Evolutionary conservation across 2,329 filamentous ascomycete genomes (phyloP).

Genomic region (Diaporthe capsici): DNA sequence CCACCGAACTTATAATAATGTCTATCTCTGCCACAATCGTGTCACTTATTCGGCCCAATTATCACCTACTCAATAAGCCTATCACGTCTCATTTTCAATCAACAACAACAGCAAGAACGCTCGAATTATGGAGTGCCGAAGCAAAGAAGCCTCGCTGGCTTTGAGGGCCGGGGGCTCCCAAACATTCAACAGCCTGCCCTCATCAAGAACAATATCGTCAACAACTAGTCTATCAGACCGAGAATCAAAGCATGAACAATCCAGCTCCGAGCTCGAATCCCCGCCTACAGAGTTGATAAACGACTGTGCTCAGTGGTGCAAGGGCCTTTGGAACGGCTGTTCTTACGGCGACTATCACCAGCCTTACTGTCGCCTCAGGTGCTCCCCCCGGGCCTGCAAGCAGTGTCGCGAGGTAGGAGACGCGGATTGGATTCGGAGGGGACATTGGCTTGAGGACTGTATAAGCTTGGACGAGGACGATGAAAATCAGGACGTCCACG

Average conservation of each 20-base stretch:
- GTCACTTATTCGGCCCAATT: too few relatives aligned
- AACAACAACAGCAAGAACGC: not conserved
- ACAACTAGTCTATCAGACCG: not conserved
- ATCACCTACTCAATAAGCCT: not conserved
- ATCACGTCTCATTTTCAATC: not conserved
- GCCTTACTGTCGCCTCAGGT: not conserved
- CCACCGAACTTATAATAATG: not conserved
- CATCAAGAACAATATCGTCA: not conserved
- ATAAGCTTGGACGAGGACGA: not conserved
- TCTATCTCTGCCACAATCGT: not conserved
- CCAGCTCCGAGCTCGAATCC: not conserved
- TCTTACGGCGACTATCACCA: not conserved
- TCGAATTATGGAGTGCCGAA: not conserved
- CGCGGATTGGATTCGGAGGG: not conserved
- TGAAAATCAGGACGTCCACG: not conserved
- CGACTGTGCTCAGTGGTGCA: not conserved
- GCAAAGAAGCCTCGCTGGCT: not conserved
- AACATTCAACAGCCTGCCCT: not conserved
- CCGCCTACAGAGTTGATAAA: not conserved
- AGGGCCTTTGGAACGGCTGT: not conserved
- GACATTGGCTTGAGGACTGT: not conserved
- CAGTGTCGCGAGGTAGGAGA: not conserved
- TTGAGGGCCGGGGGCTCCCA: too few relatives aligned
- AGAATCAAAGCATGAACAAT: not conserved
- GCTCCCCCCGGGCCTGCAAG: not conserved